A percentile compares a stretch with the other conserved stretches of the same genome.
phyloP scores from a whole-genome alignment of 306 rosid species.

The Datisca glomerata region DNA sequence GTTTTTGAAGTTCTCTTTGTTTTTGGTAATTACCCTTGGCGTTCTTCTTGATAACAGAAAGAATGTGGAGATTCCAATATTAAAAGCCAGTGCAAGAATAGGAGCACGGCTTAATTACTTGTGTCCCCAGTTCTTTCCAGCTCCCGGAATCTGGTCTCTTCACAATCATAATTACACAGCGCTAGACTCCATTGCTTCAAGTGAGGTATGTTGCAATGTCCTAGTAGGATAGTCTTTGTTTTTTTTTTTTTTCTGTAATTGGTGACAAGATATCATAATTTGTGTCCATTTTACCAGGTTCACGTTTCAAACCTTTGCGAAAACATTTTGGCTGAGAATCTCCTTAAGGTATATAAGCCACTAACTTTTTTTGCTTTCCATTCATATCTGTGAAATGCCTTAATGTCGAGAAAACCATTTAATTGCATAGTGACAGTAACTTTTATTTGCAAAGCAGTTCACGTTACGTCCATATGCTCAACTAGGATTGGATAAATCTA shows the following conservation, averaged over 20 bases:
- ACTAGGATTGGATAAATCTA: slow-evolving; percentile 73
- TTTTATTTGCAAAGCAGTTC: slow-evolving; percentile 39
- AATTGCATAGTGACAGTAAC: too few species aligned
- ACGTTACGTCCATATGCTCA: slow-evolving; percentile 71
- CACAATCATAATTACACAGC: slow-evolving; percentile 26
- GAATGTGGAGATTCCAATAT: slow-evolving; percentile 71
- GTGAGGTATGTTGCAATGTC: slow-evolving; percentile 60
- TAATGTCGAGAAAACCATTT: too few species aligned
- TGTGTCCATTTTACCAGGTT: slow-evolving; percentile 30
- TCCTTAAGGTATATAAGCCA: slow-evolving; percentile 92
- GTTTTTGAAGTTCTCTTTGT: slow-evolving; percentile 12
- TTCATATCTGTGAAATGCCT: too few species aligned
- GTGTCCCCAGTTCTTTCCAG: slow-evolving; percentile 92
- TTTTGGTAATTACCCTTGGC: too few species aligned
- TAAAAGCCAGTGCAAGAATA: slow-evolving; percentile 76
- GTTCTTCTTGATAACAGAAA: too few species aligned
- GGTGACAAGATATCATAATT: slow-evolving; percentile 1
- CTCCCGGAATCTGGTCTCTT: slow-evolving; percentile 72
- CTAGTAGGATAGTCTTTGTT: slow-evolving; percentile 9
- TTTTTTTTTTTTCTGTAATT: too few species aligned
- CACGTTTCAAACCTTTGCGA: slow-evolving; percentile 30
- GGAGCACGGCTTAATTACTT: slow-evolving; percentile 68
- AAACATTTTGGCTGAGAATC: slow-evolving; percentile 61
- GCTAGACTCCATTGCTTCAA: slow-evolving; percentile 29
- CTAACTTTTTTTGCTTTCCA: too few species aligned